These are phyloP conservation scores for Adansonia rubrostipa DNA, from an alignment of 441 rosid genomes.

Conservation along the genomic window DNA sequence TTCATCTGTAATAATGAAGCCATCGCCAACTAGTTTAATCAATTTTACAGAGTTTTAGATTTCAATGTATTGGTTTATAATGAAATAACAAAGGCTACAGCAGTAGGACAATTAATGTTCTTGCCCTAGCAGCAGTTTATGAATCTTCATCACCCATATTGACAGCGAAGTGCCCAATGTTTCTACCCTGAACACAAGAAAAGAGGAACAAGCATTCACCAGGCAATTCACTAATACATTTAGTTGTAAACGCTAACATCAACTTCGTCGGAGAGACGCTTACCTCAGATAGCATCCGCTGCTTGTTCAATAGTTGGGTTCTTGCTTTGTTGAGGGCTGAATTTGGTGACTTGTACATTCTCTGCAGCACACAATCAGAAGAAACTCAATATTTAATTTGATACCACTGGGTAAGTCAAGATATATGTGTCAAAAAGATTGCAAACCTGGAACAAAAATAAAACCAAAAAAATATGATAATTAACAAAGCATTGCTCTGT, in stretches of 20 bases:
- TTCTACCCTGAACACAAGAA: conserved; percentile 43
- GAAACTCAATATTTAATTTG: conserved; percentile 10
- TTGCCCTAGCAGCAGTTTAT: background rate
- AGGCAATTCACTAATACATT: background rate
- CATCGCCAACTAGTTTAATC: background rate
- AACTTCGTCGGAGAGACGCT: conserved; percentile 11
- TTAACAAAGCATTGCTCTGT: background rate
- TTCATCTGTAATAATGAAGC: background rate
- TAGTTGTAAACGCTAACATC: background rate
- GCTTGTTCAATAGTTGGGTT: conserved; percentile 77
- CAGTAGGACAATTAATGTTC: background rate
- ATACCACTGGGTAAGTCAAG: background rate
- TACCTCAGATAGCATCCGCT: conserved; percentile 81
- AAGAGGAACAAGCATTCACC: background rate
- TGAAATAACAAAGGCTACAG: background rate
- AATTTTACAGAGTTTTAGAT: background rate
- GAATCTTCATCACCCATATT: conserved; percentile 31
- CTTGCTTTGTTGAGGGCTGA: conserved; percentile 80
- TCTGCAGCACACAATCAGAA: conserved; percentile 42
- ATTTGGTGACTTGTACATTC: conserved; percentile 68
- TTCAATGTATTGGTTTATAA: background rate
- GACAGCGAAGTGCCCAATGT: conserved; percentile 50
- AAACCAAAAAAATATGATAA: background rate
- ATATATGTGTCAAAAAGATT: background rate
- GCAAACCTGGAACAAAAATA: background rate